A percentile compares a stretch with the other conserved stretches of the same genome.
These are phyloP conservation scores for Bjerkandera adusta DNA, from an alignment of 1,284 basidiomycete species.

Conservation along the genomic window DNA sequence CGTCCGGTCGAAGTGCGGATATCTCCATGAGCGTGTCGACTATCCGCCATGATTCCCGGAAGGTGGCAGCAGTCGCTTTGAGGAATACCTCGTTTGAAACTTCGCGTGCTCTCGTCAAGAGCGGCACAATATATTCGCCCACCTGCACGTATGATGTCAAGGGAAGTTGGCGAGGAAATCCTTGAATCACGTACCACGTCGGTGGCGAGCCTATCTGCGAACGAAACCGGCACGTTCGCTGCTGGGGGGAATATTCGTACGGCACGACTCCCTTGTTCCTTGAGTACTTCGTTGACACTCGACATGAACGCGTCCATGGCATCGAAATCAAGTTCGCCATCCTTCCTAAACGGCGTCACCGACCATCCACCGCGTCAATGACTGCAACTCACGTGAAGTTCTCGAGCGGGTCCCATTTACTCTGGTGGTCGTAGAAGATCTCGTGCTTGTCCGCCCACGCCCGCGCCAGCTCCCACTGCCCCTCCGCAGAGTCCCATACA, in stretches of 20 bases:
- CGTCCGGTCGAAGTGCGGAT: constrained; percentile 30
- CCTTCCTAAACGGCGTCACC: constrained; percentile 28
- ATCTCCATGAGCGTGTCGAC: constrained; percentile 73
- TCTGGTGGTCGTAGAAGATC: constrained; percentile 82
- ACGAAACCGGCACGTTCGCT: constrained; percentile 70
- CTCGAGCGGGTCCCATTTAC: constrained; percentile 74
- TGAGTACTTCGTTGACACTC: constrained; percentile 62
- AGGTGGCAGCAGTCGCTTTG: constrained; percentile 85
- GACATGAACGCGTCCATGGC: constrained; percentile 93
- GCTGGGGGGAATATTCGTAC: constrained; percentile 83
- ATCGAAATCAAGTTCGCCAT: constrained; percentile 75
- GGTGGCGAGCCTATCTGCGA: constrained; percentile 71
- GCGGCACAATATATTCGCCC: constrained; percentile 81
- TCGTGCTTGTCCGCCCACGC: constrained; percentile 94
- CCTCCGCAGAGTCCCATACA: constrained; percentile 45
- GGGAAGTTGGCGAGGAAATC: not conserved
- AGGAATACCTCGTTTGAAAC: constrained; percentile 77
- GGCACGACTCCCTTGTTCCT: constrained; percentile 77
- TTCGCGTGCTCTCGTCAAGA: constrained; percentile 78
- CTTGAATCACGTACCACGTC: constrained; percentile 63
- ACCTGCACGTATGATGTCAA: constrained; percentile 45
- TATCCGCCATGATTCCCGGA: constrained; percentile 85
- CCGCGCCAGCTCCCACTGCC: constrained; percentile 89
- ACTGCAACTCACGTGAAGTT: constrained; percentile 74
- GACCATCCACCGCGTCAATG: no score